Base-by-base conservation (phyloP, 2,329 filamentous ascomycete species). In the Apiospora saccharicola region DNA sequence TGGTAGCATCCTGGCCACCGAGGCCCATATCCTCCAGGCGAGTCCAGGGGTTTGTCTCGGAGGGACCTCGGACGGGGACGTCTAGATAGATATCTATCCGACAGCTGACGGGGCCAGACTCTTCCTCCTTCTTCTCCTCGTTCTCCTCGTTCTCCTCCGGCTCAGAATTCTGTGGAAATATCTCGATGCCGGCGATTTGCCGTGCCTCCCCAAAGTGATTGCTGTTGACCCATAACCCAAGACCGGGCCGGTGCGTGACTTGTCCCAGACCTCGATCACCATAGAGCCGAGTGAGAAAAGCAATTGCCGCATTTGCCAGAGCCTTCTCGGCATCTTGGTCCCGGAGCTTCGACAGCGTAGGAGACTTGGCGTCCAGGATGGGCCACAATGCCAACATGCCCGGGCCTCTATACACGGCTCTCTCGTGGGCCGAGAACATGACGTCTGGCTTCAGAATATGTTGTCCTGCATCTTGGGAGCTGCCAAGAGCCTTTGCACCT, bases 191-290 rank as follows among this genome's bases (percentile, higher is more conserved):
- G 4, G 30, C 53, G 53, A 61, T 37, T 34, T 61, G 53, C 16
- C 53, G 30, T 19, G 53, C 26, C 19, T 37, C 16, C 34, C 53
- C 30, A 22, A 61, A 61, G 53, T 37, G 30, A 16, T 22, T 61
- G 53, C 53, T 61, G 53, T 61, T 30, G 22, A 61, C 30, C 53
- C 53, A 61, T 22, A 61, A 7, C 53, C 53, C 53, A 19, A 61
- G 53, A 61, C 53, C 53, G 16, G 53, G 53, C 30, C 53, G 53
- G 22, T 61, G 53, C 30, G 53, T 37, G 19, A 61, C 16, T 22
- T 22, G 6, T 22, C 53, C 53, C 8, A 37, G 26, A 22, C 30
- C 53, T n/a, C 34, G 57, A n/a, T 4, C 10, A 24, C 57, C 34
- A 34, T 61, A 61, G 4, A 61, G 19, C 13, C 34, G 30, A 10